Evolutionary conservation across 345 rosid species (phyloP).

Genomic region (Cardamine resedifolia): DNA sequence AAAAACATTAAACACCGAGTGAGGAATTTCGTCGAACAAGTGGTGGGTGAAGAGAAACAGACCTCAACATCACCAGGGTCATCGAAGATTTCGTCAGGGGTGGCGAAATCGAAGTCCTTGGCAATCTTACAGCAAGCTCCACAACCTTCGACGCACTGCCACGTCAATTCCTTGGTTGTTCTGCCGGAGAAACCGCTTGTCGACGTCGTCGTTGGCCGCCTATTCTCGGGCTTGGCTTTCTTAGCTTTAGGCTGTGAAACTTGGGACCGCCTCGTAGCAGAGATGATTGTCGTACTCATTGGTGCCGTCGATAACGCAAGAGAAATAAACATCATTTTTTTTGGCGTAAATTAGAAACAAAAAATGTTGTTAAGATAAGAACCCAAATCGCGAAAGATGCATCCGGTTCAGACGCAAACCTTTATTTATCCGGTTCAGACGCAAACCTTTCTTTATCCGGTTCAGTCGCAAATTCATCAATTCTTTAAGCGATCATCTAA

Average conservation of each 20-base stretch:
- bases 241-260: slow-evolving; percentile 11
- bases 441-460: too few relatives aligned
- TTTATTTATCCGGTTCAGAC: too few relatives aligned
- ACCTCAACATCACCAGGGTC: slow-evolving; percentile 65
- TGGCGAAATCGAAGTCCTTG: slow-evolving; percentile 68
- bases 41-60: slow-evolving; percentile 28
- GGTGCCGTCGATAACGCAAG: slow-evolving; percentile 23
- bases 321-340: slow-evolving; percentile 20
- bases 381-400: too few relatives aligned
- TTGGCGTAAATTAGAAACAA: too few relatives aligned
- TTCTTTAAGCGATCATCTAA: too few relatives aligned
- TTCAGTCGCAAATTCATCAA: too few relatives aligned
- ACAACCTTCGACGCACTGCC: slow-evolving; percentile 74
- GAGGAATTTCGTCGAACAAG: slow-evolving; percentile 47
- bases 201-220: slow-evolving; percentile 14
- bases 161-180: slow-evolving; percentile 46
- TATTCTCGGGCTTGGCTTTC: slow-evolving; percentile 25
- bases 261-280: slow-evolving; percentile 20
- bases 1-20: neutral
- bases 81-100: slow-evolving; percentile 78
- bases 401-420: too few relatives aligned
- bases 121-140: slow-evolving; percentile 92
- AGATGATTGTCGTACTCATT: slow-evolving; percentile 3
- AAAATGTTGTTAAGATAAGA: too few relatives aligned
- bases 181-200: slow-evolving; percentile 45